Evolutionary conservation across 257 asterid species (phyloP).

Genomic region (Jaltomata sinuosa): DNA sequence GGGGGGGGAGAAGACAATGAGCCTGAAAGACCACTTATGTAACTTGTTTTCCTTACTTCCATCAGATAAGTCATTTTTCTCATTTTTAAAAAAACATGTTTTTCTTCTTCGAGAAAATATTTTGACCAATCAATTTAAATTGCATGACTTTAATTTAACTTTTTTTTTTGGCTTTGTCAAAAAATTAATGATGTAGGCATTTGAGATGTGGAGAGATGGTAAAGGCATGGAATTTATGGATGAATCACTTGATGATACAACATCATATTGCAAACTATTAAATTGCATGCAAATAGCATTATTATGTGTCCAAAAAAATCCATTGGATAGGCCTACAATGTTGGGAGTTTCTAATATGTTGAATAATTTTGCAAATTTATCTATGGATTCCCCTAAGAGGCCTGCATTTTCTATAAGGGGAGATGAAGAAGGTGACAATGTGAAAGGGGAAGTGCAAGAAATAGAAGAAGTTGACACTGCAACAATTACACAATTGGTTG

Average conservation of each 20-base stretch:
- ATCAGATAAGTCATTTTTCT: too few species aligned
- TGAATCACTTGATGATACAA: slow-evolving; percentile 12
- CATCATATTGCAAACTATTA: slow-evolving; percentile 11
- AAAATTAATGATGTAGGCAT: slow-evolving; percentile 14
- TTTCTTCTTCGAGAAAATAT: too few species aligned
- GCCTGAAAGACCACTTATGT: too few species aligned
- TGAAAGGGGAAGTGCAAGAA: not conserved
- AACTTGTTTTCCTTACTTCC: too few species aligned
- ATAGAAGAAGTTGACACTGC: not conserved
- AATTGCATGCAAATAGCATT: slow-evolving; percentile 24
- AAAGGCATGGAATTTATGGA: slow-evolving; percentile 16
- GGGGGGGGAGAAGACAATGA: too few species aligned
- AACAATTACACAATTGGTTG: not conserved
- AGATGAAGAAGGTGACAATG: not conserved
- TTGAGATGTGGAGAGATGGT: slow-evolving; percentile 15
- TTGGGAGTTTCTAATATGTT: slow-evolving; percentile 20
- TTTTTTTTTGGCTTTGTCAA: too few species aligned
- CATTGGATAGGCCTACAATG: slow-evolving; percentile 22
- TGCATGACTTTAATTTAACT: not conserved
- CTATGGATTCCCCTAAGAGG: not conserved
- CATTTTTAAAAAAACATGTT: too few species aligned
- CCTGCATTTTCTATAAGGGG: slow-evolving; percentile 16
- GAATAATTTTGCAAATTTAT: not conserved
- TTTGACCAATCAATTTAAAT: too few species aligned
- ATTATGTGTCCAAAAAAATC: slow-evolving; percentile 22